phyloP scores from a whole-genome alignment of 2,329 filamentous ascomycete genomes.

The Leptographium procerum region DNA sequence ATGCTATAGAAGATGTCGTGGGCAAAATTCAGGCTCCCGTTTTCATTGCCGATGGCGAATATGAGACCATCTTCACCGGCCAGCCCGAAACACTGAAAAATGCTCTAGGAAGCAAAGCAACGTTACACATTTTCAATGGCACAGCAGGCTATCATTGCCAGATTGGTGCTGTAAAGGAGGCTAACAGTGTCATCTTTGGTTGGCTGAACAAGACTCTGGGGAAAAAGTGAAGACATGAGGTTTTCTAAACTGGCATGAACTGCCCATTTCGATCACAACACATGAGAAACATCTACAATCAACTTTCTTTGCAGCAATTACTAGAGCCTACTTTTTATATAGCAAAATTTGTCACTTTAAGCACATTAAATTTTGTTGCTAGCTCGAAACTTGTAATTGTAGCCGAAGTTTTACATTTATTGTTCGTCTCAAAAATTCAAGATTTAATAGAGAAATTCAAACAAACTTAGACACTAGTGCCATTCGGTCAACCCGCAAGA shows the following conservation, averaged over 20 bases:
- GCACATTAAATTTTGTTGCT: too few relatives aligned
- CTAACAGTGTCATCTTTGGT: slow-evolving; percentile 1
- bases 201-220: slow-evolving; percentile 2
- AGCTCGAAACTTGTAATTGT: too few relatives aligned
- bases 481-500: too few relatives aligned
- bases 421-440: background rate
- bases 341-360: background rate
- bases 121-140: slow-evolving; percentile 2
- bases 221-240: background rate
- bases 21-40: background rate
- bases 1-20: background rate
- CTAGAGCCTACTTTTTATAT: background rate
- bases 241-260: background rate
- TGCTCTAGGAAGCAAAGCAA: background rate
- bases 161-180: slow-evolving; percentile 2
- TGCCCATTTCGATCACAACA: background rate
- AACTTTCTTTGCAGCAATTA: background rate
- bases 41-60: slow-evolving; percentile 3
- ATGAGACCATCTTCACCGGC: background rate
- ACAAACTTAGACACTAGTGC: too few relatives aligned
- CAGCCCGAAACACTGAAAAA: background rate
- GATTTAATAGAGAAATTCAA: too few relatives aligned
- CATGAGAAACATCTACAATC: background rate
- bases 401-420: background rate
- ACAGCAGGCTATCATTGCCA: slow-evolving; percentile 3